Base-by-base conservation (phyloP, 805 yeast species). In the Wickerhamiella kurtzmanii region DNA sequence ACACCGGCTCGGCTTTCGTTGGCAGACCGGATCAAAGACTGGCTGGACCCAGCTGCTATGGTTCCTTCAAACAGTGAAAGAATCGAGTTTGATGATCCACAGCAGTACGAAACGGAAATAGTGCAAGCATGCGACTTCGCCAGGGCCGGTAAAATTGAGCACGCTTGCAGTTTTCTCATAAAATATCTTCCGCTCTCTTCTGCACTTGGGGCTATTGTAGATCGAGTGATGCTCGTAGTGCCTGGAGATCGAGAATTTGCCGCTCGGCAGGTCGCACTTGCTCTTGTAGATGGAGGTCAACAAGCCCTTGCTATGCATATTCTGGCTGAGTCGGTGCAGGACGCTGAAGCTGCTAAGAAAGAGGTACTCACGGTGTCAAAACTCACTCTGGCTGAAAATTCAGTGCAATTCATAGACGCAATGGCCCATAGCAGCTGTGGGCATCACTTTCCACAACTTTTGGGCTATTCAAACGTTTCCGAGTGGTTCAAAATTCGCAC, bases 271-370 rank as follows among this genome's bases (percentile, higher is more conserved):
- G 36, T 57, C 22, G 49, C 47, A 18, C 45, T 32, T 11, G 52
- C 44, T 13, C 41, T 56, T 28, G 32, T 44, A n/a, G 16, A 41
- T 4, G 15, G 41, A 17, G 55, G 48, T 8, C 53, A 53, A 11
- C 46, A 37, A 13, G 49, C 52, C 9, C 49, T 58, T 11, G 57
- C 56, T 4, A 25, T 35, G 2, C 60, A 56, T 37, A 37, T 54
- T 5, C 40, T 54, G 15, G 46, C 40, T 9, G 56, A 47, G 25
- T 32, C 50, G 22, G 41, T 17, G 3, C 39, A 37, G 1, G 41
- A 35, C 15, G 21, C 19, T 5, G 25, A 38, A 3, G 16, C 17
- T 2, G 25, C 39, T 18, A 15, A 18, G 2, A 13, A 22, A 9
- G 41, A 38, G 41, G 41, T 38, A 9, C 9, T 19, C 16, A 8